Evolutionary conservation across 345 rosid species (phyloP), one percentile per base, ranked within the genome.

Genomic region (Hevea brasiliensis): DNA sequence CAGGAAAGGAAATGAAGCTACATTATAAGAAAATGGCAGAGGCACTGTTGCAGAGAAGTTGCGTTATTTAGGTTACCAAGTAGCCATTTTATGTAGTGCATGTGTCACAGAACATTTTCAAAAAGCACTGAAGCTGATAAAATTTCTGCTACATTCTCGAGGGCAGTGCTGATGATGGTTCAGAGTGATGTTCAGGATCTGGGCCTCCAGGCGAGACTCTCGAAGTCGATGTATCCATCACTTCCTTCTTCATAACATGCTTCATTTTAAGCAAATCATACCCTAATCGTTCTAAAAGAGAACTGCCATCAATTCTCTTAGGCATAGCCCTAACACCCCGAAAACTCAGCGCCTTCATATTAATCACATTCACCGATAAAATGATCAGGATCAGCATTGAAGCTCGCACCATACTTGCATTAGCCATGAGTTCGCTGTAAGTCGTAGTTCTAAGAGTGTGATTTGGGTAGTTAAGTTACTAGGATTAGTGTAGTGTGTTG

Each of bases 141-240:
- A 32, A 32, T 32, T 32, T 32, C 37, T 32, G 37, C 37, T 32
- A 32, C 37, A 32, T 32, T 32, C 37, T 32, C 37, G 64, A 67
- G 20, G 72, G 70, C 69, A 65, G 50, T 64, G 79, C 64, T 13
- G 58, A 0, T 7, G 29, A 47, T 51, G 83, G 56, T 37, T 15
- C 14, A 12, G 21, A 55, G 72, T 81, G 79, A 67, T 80, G 87
- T 37, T 76, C 68, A 71, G 74, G 75, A 68, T 78, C 75, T 17
- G 88, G 87, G 8, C 90, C 86, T 78, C 75, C 84, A 0, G 87
- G 85, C 20, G 78, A 32, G 32, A 71, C 0, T 62, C 87, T 81
- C 1, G 70, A n/a, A 14, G 70, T 20, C 7, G 37, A 7, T 2
- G 53, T 8, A 8, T 60, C 74, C 2, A 20, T 24, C 61, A 64